phyloP scores from a whole-genome alignment of 805 yeast genomes.

The Cyberlindnera euphorbiiphila region DNA sequence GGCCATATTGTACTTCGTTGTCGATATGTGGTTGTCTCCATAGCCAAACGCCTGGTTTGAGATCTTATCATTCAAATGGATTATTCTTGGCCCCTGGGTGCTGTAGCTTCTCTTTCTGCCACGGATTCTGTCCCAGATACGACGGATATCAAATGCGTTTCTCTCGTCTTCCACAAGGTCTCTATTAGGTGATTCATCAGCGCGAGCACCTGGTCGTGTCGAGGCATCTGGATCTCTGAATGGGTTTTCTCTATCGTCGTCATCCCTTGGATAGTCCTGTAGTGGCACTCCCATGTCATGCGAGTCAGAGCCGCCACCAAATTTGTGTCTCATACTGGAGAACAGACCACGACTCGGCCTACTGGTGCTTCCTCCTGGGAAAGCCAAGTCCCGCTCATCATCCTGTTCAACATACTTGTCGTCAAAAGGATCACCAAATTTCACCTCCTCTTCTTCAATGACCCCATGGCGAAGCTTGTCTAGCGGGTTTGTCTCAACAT shows the following conservation, averaged over 20 bases:
- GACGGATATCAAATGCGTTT: constrained; percentile 35
- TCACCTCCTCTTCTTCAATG: constrained; percentile 32
- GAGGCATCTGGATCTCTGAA: constrained; percentile 25
- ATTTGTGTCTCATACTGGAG: constrained; percentile 21
- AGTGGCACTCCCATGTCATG: constrained; percentile 28
- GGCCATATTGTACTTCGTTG: constrained; percentile 91
- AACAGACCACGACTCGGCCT: constrained; percentile 16
- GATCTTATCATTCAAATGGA: constrained; percentile 59
- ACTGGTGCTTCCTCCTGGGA: constrained; percentile 1
- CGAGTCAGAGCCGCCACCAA: constrained; percentile 24
- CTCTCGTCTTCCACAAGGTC: constrained; percentile 31
- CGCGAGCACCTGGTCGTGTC: constrained; percentile 16
- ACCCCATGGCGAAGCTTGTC: constrained; percentile 25
- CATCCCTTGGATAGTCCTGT: constrained; percentile 17
- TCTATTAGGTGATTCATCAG: constrained; percentile 16
- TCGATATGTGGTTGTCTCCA: constrained; percentile 82
- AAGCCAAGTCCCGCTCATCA: constrained; percentile 22
- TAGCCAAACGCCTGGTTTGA: constrained; percentile 55
- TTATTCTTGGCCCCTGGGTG: constrained; percentile 53
- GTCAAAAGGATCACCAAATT: constrained; percentile 31
- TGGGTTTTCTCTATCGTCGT: constrained; percentile 16
- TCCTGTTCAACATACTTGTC: constrained; percentile 36
- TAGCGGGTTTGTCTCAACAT: constrained; percentile 12
- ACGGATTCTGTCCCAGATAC: constrained; percentile 35
- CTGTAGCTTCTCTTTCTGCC: constrained; percentile 21